Conservation (phyloP, 306 rosid species). For the Vicia faba region DNA sequence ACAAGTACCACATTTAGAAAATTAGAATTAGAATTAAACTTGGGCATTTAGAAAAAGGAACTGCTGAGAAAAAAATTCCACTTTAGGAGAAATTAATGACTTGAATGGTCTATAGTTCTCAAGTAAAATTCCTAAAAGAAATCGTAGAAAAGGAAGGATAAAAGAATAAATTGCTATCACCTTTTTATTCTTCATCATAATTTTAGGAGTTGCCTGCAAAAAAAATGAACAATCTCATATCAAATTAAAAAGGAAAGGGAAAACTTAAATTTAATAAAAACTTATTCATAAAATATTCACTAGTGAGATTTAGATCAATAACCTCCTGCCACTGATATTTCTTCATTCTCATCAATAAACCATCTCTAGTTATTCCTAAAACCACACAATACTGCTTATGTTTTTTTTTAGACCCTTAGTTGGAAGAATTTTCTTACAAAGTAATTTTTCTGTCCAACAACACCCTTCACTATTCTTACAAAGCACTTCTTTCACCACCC, state of each 20-base stretch:
- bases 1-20: no score
- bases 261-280: no score
- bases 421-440: no score
- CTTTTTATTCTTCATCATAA: slow-evolving; percentile 96
- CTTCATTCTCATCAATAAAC: slow-evolving; percentile 96
- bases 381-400: slow-evolving; percentile 29
- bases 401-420: no score
- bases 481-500: no score
- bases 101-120: slow-evolving; percentile 5
- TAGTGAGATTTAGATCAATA: slow-evolving; percentile 85
- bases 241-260: slow-evolving; percentile 6
- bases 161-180: slow-evolving; percentile 43
- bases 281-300: no score
- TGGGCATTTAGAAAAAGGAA: no score
- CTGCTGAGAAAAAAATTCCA: no score
- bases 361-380: slow-evolving; percentile 92
- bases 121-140: slow-evolving; percentile 11
- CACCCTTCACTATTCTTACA: no score
- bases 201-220: slow-evolving; percentile 83
- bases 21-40: no score
- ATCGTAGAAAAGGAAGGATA: neutral
- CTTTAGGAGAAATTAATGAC: no score
- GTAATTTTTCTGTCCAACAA: no score
- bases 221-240: slow-evolving; percentile 39
- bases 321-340: slow-evolving; percentile 92